Evolutionary conservation across 1,139 yeast species (phyloP), one percentile per base, ranked within the genome.

Genomic region (Arxiozyma slooffiae): DNA sequence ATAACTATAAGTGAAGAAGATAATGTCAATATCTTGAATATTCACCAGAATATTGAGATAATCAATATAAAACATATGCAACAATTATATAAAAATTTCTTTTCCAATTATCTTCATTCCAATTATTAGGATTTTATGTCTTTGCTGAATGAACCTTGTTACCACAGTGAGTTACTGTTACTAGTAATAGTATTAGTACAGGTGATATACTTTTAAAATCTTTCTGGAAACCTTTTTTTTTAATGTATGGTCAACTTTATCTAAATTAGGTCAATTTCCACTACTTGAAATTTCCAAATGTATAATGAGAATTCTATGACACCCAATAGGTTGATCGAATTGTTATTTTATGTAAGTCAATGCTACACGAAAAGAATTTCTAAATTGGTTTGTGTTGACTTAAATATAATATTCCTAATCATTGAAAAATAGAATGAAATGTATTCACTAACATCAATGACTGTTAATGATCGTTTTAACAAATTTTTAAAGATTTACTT

Each of bases 401-500:
- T 68, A 68, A 24, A 48, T 2, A 40, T 50, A 1, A 52, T 64
- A 16, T 22, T 39, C 9, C 58, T 60, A 7, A 47, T 59, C 16
- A 23, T 64, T 17, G 17, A 47, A 7, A 38, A 50, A 34, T 58
- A 66, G 63, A 43, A 51, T 17, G 23, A 48, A n/a, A 41, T 51
- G 38, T 64, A 65, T 38, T 36, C 39, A 4, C 40, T 39, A 21
- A 16, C 17, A 3, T 14, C 36, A 23, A 14, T 38, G 17, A 26
- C 36, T 11, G 4, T 50, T 2, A 63, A 68, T 7, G 54, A 61
- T 0, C 57, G 71, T 14, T 67, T 72, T 50, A 57, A 68, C 1
- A 47, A 67, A 14, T 83, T 76, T 57, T 61, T 81, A 21, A 80
- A 88, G 78, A 79, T 85, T 0, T 90, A 96, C 95, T 73, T 86